Percentiles rank a stretch among this genome's conserved stretches.
Evolutionary conservation across 768 basidiomycete genomes (phyloP).

Genomic region (Plicaturopsis crispa): DNA sequence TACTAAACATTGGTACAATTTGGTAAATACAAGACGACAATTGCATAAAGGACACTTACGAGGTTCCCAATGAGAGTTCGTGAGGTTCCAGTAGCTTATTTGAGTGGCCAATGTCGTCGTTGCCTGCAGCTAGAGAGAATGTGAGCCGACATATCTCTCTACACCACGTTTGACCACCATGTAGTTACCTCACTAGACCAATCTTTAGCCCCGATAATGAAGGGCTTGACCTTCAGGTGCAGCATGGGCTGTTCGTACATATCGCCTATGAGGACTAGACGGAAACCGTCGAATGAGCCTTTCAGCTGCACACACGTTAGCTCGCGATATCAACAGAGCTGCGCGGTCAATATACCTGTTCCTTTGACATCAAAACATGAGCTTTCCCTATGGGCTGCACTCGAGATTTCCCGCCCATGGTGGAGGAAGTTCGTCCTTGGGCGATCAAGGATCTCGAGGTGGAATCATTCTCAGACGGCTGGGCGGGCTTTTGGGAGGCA

Average conservation of each 20-base stretch:
- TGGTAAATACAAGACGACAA: constrained; percentile 5
- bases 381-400: constrained; percentile 24
- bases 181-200: constrained; percentile 89
- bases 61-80: constrained; percentile 98
- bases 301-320: constrained; percentile 49
- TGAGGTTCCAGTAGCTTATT: constrained; percentile 94
- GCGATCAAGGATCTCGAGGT: too few relatives aligned
- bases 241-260: constrained; percentile 91
- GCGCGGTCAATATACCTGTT: constrained; percentile 51
- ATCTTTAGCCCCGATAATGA: constrained; percentile 76
- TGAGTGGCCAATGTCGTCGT: constrained; percentile 74
- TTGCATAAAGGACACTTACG: constrained; percentile 32
- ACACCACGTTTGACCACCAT: background rate
- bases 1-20: too few relatives aligned
- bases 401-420: constrained; percentile 7
- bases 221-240: constrained; percentile 81
- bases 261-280: constrained; percentile 90
- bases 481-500: too few relatives aligned
- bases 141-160: constrained; percentile 1
- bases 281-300: constrained; percentile 84
- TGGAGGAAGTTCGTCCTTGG: background rate
- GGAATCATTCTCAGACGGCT: too few relatives aligned
- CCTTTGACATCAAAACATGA: constrained; percentile 60
- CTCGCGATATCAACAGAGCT: constrained; percentile 1
- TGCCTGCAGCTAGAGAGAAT: constrained; percentile 59